Conservation (phyloP, 192 early-diverging fungal species). For the Coemansia reversa region DNA sequence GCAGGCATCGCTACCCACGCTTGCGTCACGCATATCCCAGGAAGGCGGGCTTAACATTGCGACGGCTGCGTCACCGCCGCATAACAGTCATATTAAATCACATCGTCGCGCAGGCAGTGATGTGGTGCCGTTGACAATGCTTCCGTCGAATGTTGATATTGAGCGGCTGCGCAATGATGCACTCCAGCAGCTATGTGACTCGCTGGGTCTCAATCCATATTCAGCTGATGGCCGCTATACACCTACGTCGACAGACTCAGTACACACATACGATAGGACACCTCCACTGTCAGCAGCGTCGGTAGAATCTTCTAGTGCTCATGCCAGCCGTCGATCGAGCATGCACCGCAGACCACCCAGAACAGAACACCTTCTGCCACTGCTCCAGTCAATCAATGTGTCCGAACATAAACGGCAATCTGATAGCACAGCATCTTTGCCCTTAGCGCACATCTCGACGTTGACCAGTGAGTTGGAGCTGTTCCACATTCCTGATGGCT, state of each 20-base stretch:
- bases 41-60: too few species aligned
- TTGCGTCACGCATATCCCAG: too few species aligned
- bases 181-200: constrained; percentile 31
- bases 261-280: constrained; percentile 4
- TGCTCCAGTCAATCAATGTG: constrained; percentile 35
- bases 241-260: constrained; percentile 4
- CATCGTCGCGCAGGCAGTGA: constrained; percentile 48
- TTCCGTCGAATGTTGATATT: constrained; percentile 29
- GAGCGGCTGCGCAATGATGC: constrained; percentile 32
- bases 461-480: constrained; percentile 70
- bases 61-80: background rate
- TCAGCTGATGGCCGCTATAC: constrained; percentile 28
- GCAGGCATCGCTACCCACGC: background rate
- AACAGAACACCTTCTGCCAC: constrained; percentile 38
- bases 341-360: constrained; percentile 29
- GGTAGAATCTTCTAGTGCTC: constrained; percentile 20
- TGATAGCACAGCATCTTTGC: constrained; percentile 8
- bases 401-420: constrained; percentile 12
- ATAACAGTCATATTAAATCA: background rate
- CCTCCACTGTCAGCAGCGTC: constrained; percentile 8
- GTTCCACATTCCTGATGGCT: constrained; percentile 71
- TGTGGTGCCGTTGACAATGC: constrained; percentile 3
- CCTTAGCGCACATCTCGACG: constrained; percentile 37
- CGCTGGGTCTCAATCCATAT: constrained; percentile 42
- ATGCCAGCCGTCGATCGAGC: constrained; percentile 37